A percentile compares a stretch with the other conserved stretches of the same genome.
Evolutionary conservation across 768 basidiomycete genomes (phyloP).

Genomic region (Kwoniella pini): DNA sequence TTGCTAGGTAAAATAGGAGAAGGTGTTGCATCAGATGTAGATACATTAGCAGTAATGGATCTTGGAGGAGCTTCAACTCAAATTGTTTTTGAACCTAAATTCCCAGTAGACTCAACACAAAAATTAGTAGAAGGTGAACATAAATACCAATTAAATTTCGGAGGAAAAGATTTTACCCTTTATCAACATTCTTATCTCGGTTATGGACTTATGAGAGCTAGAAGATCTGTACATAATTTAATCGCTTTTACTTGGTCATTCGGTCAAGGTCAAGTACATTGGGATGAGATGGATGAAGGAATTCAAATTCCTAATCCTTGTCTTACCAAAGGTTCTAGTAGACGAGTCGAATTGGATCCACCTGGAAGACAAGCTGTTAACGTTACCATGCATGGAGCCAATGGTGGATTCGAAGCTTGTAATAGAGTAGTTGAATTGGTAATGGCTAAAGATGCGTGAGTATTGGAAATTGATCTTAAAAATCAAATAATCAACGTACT

Average conservation of each 20-base stretch:
- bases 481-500: not conserved
- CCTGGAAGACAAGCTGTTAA: conserved; percentile 58
- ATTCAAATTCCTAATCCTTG: conserved; percentile 74
- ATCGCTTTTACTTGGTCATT: conserved; percentile 80
- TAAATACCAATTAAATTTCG: conserved; percentile 80
- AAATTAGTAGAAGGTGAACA: conserved; percentile 79
- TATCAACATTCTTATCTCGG: conserved; percentile 99
- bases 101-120: conserved; percentile 57
- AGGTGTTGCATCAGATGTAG: conserved; percentile 57
- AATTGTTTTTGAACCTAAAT: conserved; percentile 89
- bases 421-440: conserved; percentile 78
- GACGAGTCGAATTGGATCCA: conserved; percentile 67
- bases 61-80: conserved; percentile 96
- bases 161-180: conserved; percentile 68
- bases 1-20: conserved; percentile 72
- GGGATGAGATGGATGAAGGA: conserved; percentile 52
- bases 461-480: too few relatives aligned
- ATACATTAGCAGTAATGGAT: conserved; percentile 86
- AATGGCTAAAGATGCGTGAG: conserved; percentile 90
- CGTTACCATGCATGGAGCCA: conserved; percentile 83
- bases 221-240: conserved; percentile 79
- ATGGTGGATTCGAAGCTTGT: conserved; percentile 84
- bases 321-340: conserved; percentile 66
- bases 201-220: conserved; percentile 88
- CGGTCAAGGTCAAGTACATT: conserved; percentile 52